Percentiles rank a stretch among this genome's conserved stretches.
phyloP scores from a whole-genome alignment of 805 yeast genomes.

The Yamadazyma phyllophila region DNA sequence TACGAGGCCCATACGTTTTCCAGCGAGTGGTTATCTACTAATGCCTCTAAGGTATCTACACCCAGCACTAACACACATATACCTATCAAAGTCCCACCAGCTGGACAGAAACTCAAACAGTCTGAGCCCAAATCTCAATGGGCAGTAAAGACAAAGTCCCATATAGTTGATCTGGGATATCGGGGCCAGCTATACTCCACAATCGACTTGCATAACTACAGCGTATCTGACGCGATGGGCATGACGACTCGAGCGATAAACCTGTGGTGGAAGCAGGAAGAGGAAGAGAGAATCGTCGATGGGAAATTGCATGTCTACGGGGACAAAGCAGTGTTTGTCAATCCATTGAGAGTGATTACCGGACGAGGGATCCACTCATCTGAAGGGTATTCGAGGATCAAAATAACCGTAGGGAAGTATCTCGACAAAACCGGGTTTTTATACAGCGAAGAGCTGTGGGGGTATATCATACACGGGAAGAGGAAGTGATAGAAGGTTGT shows the following conservation, averaged over 20 bases:
- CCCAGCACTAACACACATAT: too few species aligned
- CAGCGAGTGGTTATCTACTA: neutral
- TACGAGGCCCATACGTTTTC: constrained; percentile 8
- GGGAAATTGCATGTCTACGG: constrained; percentile 37
- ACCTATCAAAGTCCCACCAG: neutral
- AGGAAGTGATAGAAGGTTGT: neutral
- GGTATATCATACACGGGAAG: constrained; percentile 20
- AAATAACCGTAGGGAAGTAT: constrained; percentile 38
- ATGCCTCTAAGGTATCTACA: neutral
- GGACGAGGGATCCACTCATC: constrained; percentile 72
- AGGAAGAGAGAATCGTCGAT: constrained; percentile 34
- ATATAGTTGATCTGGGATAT: neutral
- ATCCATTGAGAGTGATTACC: constrained; percentile 51
- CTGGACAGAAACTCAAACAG: neutral
- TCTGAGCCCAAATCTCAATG: neutral
- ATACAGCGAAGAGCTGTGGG: constrained; percentile 43
- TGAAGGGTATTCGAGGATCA: constrained; percentile 53
- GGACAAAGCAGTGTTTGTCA: constrained; percentile 37
- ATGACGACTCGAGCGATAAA: constrained; percentile 34
- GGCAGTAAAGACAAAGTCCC: neutral
- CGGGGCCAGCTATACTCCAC: constrained; percentile 5
- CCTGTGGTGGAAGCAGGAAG: constrained; percentile 66
- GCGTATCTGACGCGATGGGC: constrained; percentile 46
- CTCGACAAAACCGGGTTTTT: constrained; percentile 38
- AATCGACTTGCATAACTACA: constrained; percentile 59